Evolutionary conservation across 2,329 filamentous ascomycete species (phyloP), one percentile per base, ranked within the genome.

Genomic region (Ramichloridium luteum): DNA sequence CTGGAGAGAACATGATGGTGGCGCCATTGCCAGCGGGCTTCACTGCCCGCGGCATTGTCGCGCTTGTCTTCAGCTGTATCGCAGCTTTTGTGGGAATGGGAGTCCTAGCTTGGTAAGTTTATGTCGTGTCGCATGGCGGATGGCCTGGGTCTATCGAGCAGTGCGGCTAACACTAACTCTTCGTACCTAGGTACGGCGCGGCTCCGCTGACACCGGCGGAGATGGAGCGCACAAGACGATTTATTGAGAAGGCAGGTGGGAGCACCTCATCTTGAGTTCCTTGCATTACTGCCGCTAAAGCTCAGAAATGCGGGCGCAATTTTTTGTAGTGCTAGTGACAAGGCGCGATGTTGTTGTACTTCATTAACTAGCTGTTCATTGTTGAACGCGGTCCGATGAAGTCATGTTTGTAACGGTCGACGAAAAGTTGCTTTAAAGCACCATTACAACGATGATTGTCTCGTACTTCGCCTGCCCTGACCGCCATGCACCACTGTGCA

Each of bases 51-150:
- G 83, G 82, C 5, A 79, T 80, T 26, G 69, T 84, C 1, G 82
- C 82, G 8, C 57, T 90, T 43, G 75, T 77, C 2, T 82, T 88
- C 49, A 82, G 77, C 48, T 70, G 69, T 40, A 40, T 85, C 3
- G 68, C 68, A 11, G 83, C 80, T 2, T 61, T 85, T 29, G 44
- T 82, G 5, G 82, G 82, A 6, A 64, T 85, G 45, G 65, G 58
- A 0, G 70, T 73, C 9, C 74, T 90, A 34, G 67, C 64, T 1
- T 76, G 77, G 65, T 86, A 80, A 54, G 77, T 50, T 31, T 25
- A 18, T 35, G 16, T 18, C 31, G 10, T 26, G 25, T 32, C 15
- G 22, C 16, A 25, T 33, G 32, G 13, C 18, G 28, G 35, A 36
- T 36, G 29, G 25, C 13, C 28, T 27, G 29, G 25, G 20, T 35